Base-by-base conservation (phyloP, 345 rosid genomes). In the Schrenkiella parvula region DNA sequence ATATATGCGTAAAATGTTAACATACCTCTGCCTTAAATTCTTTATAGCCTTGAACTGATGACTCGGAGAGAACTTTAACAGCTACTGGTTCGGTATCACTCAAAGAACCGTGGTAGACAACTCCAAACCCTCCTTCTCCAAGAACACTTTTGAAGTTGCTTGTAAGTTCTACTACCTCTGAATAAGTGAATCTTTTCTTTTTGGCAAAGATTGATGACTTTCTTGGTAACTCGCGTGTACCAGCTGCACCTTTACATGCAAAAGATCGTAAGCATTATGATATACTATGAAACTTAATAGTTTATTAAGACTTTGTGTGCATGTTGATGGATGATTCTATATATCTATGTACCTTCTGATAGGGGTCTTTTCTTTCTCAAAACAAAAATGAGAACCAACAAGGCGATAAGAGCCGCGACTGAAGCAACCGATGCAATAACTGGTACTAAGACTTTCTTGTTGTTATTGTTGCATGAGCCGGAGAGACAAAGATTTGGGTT, bases 111-210 rank as follows among this genome's bases (percentile, higher is more conserved):
- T 66, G 80, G 66, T 74, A 75, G 60, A 80, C 82, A 39, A 69
- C 64, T 56, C 82, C 85, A 22, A 78, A 81, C 3, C 71, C 80
- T 60, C 85, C 83, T 64, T 81, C 77, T 5, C 85, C 87, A 51
- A 75, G 66, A 65, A 71, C 72, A 42, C 8, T 74, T 50, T 72
- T 61, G 18, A 84, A 84, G 58, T 79, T 72, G 34, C 74, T 21
- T 0, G 82, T 84, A 12, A 81, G 76, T n/a, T 11, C 73, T 1
- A 48, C 44, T 4, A 84, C 65, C 28, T 81, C 82, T 1, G 79
- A 34, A 28, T 65, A 81, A 3, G 79, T 52, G 18, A 80, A 80
- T 21, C 17, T 59, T 59, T 63, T 74, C 35, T 75, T 80, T 65
- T 77, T 77, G 15, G 72, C 46, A 23, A 35, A 59, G 22, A 72